phyloP scores from a whole-genome alignment of 2,329 filamentous ascomycete species.

The Nemania sp. region DNA sequence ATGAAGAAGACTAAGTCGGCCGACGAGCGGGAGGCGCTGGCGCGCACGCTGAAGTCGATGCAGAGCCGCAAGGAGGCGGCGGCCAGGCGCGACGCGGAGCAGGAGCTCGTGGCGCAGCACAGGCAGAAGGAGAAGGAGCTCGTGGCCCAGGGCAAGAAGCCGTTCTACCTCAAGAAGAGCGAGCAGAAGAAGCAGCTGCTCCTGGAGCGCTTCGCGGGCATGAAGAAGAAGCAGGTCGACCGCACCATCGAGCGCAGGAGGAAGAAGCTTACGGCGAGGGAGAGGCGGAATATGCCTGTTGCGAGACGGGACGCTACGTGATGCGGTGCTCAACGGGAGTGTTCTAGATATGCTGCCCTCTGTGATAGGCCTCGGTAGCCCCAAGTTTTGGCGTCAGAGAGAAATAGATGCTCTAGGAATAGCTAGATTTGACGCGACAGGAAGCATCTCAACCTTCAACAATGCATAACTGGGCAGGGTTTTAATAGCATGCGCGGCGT shows the following conservation, averaged over 20 bases:
- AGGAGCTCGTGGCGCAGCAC: slow-evolving; percentile 79
- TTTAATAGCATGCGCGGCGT: not conserved
- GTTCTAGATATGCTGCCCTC: not conserved
- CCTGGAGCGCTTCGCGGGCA: slow-evolving; percentile 80
- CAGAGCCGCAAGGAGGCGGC: slow-evolving; percentile 80
- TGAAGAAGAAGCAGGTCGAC: slow-evolving; percentile 88
- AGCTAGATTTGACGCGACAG: not conserved
- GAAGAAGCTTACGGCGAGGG: slow-evolving; percentile 89
- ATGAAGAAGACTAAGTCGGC: slow-evolving; percentile 66
- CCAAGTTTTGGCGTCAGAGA: not conserved
- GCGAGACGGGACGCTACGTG: slow-evolving; percentile 55
- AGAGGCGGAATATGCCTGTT: slow-evolving; percentile 80
- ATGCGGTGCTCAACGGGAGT: not conserved
- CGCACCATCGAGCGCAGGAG: slow-evolving; percentile 85
- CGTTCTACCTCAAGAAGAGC: slow-evolving; percentile 92
- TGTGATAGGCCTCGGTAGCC: not conserved
- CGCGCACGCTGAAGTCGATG: slow-evolving; percentile 80
- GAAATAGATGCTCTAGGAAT: not conserved
- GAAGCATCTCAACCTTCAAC: not conserved
- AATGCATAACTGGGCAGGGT: too few species aligned
- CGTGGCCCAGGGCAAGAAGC: slow-evolving; percentile 88
- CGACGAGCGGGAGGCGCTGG: slow-evolving; percentile 67
- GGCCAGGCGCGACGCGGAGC: slow-evolving; percentile 75
- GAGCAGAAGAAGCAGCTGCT: slow-evolving; percentile 91
- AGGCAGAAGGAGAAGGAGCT: slow-evolving; percentile 84